Evolutionary conservation across 441 rosid species (phyloP), one percentile per base, ranked within the genome.

Genomic region (Hura crepitans): DNA sequence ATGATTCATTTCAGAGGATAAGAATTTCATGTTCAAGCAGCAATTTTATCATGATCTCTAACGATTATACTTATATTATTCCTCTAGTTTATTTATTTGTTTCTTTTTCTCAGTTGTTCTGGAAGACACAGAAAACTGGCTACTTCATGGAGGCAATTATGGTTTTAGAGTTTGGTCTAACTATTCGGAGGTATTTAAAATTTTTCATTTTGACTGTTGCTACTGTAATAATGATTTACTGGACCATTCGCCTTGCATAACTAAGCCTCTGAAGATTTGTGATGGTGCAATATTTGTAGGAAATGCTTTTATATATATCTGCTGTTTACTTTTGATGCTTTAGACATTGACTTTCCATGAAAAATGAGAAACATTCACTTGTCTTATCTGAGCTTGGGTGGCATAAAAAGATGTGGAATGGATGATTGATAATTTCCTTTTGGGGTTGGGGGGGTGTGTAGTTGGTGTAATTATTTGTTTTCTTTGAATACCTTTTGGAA

Each of bases 81-180:
- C 25, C 11, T 22, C n/a, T 22, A 57, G 9, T 70, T 14, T 74
- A 8, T 71, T 65, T 63, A 31, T 55, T 58, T 59, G 30, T 57
- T 66, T 67, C 63, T 69, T 72, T 76, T 62, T 74, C 69, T 31
- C 74, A 96, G 99, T 77, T 93, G 78, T 96, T 77, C 79, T 93
- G 96, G 91, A 85, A 86, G 49, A 96, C 98, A 18, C 77, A 82
- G 71, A 28, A 88, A 66, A 76, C 86, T 70, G 94, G 96, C 74
- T 96, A 93, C 75, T 81, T 91, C 69, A 67, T 91, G 70, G 99
- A 91, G 82, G 97, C 97, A 11, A 85, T 93, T 69, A 86, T 93
- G 96, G 86, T 90, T 78, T 87, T 93, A 86, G 99, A 93, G 83
- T 83, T 89, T 67, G 99, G 99, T 51, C 82, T 96, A 86, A 73